Percentiles rank a stretch among this genome's conserved stretches.
These are phyloP conservation scores for Podospora tetraspora DNA, from an alignment of 495 filamentous ascomycete genomes.

Conservation along the genomic window DNA sequence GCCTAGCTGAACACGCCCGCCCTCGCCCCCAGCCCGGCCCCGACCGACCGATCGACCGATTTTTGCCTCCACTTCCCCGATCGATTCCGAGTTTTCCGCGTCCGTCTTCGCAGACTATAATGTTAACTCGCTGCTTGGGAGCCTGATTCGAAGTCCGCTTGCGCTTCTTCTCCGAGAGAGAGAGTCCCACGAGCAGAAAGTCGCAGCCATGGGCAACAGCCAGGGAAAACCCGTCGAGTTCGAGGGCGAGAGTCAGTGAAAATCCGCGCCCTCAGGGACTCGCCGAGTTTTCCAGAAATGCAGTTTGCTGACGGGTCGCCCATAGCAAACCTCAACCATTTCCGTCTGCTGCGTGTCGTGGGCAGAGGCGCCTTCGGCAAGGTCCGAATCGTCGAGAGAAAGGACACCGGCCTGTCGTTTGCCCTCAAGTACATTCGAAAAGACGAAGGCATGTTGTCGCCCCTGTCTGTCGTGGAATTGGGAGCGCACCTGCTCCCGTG, in stretches of 20 bases:
- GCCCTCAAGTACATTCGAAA: constrained; percentile 98
- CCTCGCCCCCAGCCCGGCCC: constrained; percentile 1
- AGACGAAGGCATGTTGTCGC: constrained; percentile 75
- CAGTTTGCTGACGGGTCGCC: constrained; percentile 1
- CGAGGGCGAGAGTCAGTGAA: constrained; percentile 77
- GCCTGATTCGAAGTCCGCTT: constrained; percentile 11
- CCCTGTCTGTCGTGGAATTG: not conserved
- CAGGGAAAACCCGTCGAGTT: constrained; percentile 90
- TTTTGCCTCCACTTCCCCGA: constrained; percentile 3
- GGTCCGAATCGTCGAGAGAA: constrained; percentile 95
- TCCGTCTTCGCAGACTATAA: constrained; percentile 9
- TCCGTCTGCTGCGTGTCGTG: constrained; percentile 88
- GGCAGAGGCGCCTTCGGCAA: constrained; percentile 98
- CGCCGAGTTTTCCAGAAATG: not conserved
- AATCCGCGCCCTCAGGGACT: constrained; percentile 5
- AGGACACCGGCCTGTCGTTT: constrained; percentile 86
- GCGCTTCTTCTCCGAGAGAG: not conserved
- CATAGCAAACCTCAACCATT: constrained; percentile 93
- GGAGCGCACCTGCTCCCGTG: not conserved
- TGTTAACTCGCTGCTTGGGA: constrained; percentile 11
- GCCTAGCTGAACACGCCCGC: constrained; percentile 1
- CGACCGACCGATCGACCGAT: constrained; percentile 3
- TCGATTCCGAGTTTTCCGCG: not conserved
- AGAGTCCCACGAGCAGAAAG: not conserved
- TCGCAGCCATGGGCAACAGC: constrained; percentile 73